Base-by-base conservation (phyloP, 257 asterid species). In the Jacaranda copaia region DNA sequence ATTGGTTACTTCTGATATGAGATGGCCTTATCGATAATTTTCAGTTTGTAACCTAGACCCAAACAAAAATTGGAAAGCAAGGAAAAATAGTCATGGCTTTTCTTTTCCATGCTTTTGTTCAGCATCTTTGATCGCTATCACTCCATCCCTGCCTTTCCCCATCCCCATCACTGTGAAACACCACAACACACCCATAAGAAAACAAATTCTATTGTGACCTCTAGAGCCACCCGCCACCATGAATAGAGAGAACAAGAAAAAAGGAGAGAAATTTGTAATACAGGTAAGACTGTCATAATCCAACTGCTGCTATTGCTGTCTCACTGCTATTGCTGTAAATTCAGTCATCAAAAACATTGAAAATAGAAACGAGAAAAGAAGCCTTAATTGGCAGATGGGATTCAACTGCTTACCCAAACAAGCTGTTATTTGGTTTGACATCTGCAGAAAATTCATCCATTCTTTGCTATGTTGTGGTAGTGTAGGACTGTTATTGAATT, bases 41-140 rank as follows among this genome's bases (percentile, higher is more conserved):
- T 25, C 32, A 25, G 32, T 25, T 25, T 25, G 32, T 25, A 2
- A 25, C 32, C 32, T 25, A 25, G 32, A 25, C 32, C 32, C 32
- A 72, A 73, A 13, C 18, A 14, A 15, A 40, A 39, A 58, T 35
- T 7, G 16, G 57, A 18, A 48, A 68, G 51, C 55, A 36, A n/a
- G 20, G 56, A 39, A 36, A 25, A 35, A 48, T 35, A 8, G 60
- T 19, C 35, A 61, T 68, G 58, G 51, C 35, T 53, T 77, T 56
- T 46, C 49, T 73, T 32, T 38, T 25, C 2, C 14, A 9, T 39
- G 18, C 65, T 46, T 36, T 57, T 62, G n/a, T 80, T 51, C 60
- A 64, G 67, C 49, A 16, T 75, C 56, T 63, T n/a, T 65, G 59
- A 55, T 73, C 19, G 56, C 70, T 77, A 20, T 60, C 77, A 4